Evolutionary conservation across 2,329 filamentous ascomycete species (phyloP), one percentile per base, ranked within the genome.

Genomic region (Lachnellula arida): DNA sequence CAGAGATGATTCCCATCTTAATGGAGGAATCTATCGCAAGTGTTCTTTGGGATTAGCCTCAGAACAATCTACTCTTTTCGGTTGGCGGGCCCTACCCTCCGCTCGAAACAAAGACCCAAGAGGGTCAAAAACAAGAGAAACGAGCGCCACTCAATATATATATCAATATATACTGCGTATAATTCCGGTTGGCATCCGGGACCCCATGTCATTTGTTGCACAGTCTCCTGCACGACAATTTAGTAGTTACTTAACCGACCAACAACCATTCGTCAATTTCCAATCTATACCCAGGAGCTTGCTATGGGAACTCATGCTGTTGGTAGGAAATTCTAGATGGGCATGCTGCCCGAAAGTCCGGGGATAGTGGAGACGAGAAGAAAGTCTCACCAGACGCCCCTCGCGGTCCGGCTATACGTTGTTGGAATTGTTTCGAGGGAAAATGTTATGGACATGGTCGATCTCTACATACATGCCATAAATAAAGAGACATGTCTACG

Each of bases 281-380:
- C 4, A 25, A 25, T 44, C 19, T 3, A 25, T 44, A 23, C 42
- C 19, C 6, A 5, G 14, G 6, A 44, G 12, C n/a, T 17, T 25
- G 22, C 22, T 23, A 25, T 44, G 19, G 11, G 8, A 22, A 5
- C 19, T 44, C 19, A 44, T 44, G 22, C 42, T 44, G 42, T 44
- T 44, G 22, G 11, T 44, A 44, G 42, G 22, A 23, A 2, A 7
- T n/a, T 2, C 12, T 25, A 34, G 52, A 49, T 54, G 60, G 60
- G 54, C 47, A 57, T 46, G 44, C 60, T 61, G 56, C 48, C 59
- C 60, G 60, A 55, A 53, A 63, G 61, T 63, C 62, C 62, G 62
- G 60, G 60, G 59, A 51, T 35, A 51, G 23, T 28, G 51, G 43
- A 37, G 22, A 25, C 19, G 22, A 44, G 12, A 34, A 25, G 17